Conservation (phyloP, 2,329 filamentous ascomycete species). For the Xylariaceae sp. region DNA sequence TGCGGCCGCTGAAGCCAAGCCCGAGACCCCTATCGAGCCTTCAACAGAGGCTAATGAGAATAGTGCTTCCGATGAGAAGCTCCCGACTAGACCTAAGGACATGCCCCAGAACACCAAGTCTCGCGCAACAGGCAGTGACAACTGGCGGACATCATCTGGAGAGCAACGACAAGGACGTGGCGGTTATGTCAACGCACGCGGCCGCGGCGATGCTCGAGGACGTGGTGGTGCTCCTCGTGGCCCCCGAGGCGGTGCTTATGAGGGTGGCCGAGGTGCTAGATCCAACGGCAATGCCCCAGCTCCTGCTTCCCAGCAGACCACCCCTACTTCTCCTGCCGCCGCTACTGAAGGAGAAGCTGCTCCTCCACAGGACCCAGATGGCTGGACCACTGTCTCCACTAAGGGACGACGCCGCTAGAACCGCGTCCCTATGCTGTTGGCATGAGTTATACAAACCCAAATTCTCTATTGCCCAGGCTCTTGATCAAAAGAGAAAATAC, state of each 20-base stretch:
- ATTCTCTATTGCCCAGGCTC: slow-evolving; percentile 24
- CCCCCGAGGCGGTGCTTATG: slow-evolving; percentile 44
- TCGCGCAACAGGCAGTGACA: slow-evolving; percentile 56
- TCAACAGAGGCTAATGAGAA: slow-evolving; percentile 23
- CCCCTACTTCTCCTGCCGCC: slow-evolving; percentile 24
- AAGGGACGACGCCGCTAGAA: slow-evolving; percentile 39
- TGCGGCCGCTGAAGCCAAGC: slow-evolving; percentile 34
- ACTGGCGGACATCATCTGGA: slow-evolving; percentile 55
- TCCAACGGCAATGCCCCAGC: slow-evolving; percentile 44
- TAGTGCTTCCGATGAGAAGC: slow-evolving; percentile 48
- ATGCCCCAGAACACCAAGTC: slow-evolving; percentile 48
- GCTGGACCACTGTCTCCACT: slow-evolving; percentile 59
- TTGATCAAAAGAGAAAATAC: slow-evolving; percentile 12
- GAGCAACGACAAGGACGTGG: slow-evolving; percentile 40
- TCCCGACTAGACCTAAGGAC: slow-evolving; percentile 43
- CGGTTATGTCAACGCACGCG: slow-evolving; percentile 33
- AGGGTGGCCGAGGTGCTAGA: slow-evolving; percentile 46
- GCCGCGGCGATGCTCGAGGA: slow-evolving; percentile 35
- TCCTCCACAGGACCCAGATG: slow-evolving; percentile 54
- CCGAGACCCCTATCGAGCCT: slow-evolving; percentile 29
- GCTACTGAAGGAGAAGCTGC: slow-evolving; percentile 32
- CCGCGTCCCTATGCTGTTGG: slow-evolving; percentile 5
- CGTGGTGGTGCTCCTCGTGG: slow-evolving; percentile 45
- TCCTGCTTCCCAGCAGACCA: slow-evolving; percentile 27
- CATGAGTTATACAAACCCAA: slow-evolving; percentile 25